Conservation (phyloP, 768 basidiomycete species). For the Porpolomopsis calyptriformis region DNA sequence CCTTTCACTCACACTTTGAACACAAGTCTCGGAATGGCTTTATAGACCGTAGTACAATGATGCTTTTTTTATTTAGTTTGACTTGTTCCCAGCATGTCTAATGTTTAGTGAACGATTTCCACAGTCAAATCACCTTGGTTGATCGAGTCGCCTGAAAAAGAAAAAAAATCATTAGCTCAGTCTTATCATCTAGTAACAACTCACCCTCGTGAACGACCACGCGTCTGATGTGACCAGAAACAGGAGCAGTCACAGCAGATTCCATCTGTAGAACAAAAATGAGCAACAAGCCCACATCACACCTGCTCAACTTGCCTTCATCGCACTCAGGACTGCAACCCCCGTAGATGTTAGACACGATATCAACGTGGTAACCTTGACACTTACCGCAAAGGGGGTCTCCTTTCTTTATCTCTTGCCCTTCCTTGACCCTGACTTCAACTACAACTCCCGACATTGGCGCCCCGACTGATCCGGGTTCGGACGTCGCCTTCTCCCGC, state of each 20-base stretch:
- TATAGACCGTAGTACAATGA: background rate
- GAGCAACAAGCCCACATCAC: constrained; percentile 12
- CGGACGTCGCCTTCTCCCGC: constrained; percentile 86
- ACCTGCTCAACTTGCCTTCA: constrained; percentile 59
- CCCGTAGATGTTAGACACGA: constrained; percentile 14
- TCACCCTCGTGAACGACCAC: constrained; percentile 82
- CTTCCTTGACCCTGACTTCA: constrained; percentile 96
- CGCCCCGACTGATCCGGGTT: constrained; percentile 95
- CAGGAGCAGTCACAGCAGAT: constrained; percentile 90
- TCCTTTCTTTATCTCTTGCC: constrained; percentile 95
- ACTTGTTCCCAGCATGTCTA: no score
- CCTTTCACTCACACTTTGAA: no score
- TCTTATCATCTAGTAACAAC: no score
- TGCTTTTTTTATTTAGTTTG: background rate
- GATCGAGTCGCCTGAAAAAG: constrained; percentile 74
- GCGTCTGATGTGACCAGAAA: constrained; percentile 92
- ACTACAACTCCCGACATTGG: constrained; percentile 98
- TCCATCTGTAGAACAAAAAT: constrained; percentile 68
- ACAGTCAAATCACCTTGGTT: constrained; percentile 87
- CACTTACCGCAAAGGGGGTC: constrained; percentile 84
- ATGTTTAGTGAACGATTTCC: constrained; percentile 66
- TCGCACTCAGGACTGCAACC: constrained; percentile 76
- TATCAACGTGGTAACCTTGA: constrained; percentile 6
- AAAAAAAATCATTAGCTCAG: no score
- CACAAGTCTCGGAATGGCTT: no score